A percentile compares a stretch with the other conserved stretches of the same genome.
phyloP scores from a whole-genome alignment of 306 rosid species.

The Rosa persica region DNA sequence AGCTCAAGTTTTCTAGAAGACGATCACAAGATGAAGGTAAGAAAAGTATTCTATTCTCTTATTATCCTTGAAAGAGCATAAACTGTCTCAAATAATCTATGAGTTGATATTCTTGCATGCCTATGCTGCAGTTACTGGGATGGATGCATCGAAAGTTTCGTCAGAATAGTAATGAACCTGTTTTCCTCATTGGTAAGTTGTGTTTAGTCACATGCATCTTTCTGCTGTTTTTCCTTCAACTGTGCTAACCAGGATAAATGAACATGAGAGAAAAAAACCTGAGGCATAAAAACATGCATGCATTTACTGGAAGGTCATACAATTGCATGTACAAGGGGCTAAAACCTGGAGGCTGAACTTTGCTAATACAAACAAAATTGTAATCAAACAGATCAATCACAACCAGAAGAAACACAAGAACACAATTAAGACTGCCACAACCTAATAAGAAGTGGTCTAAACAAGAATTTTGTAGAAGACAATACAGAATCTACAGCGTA shows the following conservation, averaged over 20 bases:
- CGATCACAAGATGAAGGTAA: slow-evolving; percentile 67
- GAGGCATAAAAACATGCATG: not conserved
- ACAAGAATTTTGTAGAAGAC: slow-evolving; percentile 8
- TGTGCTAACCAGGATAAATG: slow-evolving; percentile 6
- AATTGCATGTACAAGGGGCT: not conserved
- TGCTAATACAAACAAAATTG: not conserved
- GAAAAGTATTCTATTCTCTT: slow-evolving; percentile 11
- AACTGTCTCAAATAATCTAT: slow-evolving; percentile 6
- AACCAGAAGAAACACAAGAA: not conserved
- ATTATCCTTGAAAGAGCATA: not conserved
- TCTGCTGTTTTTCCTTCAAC: slow-evolving; percentile 14
- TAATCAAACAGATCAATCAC: not conserved
- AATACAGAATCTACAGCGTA: not conserved
- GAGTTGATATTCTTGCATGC: slow-evolving; percentile 31
- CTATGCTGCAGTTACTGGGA: slow-evolving; percentile 67
- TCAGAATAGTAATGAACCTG: slow-evolving; percentile 75
- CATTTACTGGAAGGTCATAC: not conserved
- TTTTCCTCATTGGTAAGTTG: slow-evolving; percentile 69
- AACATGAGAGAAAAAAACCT: not conserved
- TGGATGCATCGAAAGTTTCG: slow-evolving; percentile 98
- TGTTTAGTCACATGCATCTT: slow-evolving; percentile 4
- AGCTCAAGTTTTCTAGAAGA: slow-evolving; percentile 33
- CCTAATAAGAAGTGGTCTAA: not conserved
- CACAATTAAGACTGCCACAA: not conserved
- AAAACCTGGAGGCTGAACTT: not conserved